A percentile compares a stretch with the other conserved stretches of the same genome.
These are phyloP conservation scores for Paragyromitra xinjiangensis DNA, from an alignment of 495 filamentous ascomycete species.

Conservation along the genomic window DNA sequence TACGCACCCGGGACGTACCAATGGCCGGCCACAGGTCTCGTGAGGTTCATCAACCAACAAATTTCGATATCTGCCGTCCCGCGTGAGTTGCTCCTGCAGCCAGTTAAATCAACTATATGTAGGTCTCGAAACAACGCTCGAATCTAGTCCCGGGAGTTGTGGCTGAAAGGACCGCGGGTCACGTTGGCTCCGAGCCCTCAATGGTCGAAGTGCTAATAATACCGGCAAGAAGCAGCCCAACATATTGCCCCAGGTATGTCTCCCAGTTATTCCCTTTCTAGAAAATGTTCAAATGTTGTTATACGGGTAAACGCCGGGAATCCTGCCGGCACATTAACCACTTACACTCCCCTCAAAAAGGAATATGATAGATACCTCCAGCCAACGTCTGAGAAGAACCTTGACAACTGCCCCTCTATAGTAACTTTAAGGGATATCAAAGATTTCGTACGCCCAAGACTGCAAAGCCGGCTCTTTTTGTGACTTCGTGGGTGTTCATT, in stretches of 20 bases:
- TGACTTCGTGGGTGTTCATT: slow-evolving; percentile 33
- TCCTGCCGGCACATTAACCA: slow-evolving; percentile 52
- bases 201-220: slow-evolving; percentile 32
- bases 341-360: slow-evolving; percentile 17
- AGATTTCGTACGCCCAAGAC: slow-evolving; percentile 10
- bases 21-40: slow-evolving; percentile 40
- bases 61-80: slow-evolving; percentile 38
- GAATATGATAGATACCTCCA: slow-evolving; percentile 30
- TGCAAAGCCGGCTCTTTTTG: slow-evolving; percentile 39
- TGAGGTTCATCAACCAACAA: slow-evolving; percentile 47
- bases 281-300: slow-evolving; percentile 51
- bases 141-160: slow-evolving; percentile 47
- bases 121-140: slow-evolving; percentile 35
- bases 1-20: slow-evolving; percentile 37
- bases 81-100: slow-evolving; percentile 35
- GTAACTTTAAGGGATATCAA: slow-evolving; percentile 21
- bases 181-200: slow-evolving; percentile 41
- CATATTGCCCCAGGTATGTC: slow-evolving; percentile 30
- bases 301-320: slow-evolving; percentile 53
- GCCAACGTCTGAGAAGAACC: slow-evolving; percentile 7
- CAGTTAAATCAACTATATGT: slow-evolving; percentile 39
- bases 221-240: slow-evolving; percentile 44
- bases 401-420: slow-evolving; percentile 41
- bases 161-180: slow-evolving; percentile 45
- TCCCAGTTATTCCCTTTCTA: slow-evolving; percentile 34